These are phyloP conservation scores for Puccinia hordei DNA, from an alignment of 1,284 basidiomycete species.

Conservation along the genomic window DNA sequence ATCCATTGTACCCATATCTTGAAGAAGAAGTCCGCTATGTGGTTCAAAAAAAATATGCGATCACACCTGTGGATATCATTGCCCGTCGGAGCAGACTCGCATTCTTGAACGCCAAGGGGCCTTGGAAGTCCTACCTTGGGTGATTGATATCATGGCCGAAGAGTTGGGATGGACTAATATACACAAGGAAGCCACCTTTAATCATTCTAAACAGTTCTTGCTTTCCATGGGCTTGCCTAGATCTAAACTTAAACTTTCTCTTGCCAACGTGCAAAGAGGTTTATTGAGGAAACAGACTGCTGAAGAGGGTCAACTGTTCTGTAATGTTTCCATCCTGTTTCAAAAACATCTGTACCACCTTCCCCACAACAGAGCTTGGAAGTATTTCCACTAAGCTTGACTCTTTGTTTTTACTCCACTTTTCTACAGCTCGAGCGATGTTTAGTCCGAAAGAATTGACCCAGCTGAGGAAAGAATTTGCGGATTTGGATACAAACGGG, in stretches of 20 bases:
- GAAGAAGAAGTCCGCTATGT: conserved; percentile 94
- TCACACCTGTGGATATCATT: conserved; percentile 86
- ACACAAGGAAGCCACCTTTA: conserved; percentile 68
- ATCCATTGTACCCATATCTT: conserved; percentile 79
- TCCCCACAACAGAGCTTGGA: not conserved
- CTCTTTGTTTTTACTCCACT: not conserved
- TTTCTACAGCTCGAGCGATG: conserved; percentile 43
- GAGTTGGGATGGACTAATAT: conserved; percentile 76
- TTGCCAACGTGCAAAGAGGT: conserved; percentile 44
- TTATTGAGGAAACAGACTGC: conserved; percentile 48
- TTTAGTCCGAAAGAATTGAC: conserved; percentile 51
- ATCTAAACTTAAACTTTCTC: conserved; percentile 53
- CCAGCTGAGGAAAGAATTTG: conserved; percentile 48
- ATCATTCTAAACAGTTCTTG: conserved; percentile 61
- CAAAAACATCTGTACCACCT: not conserved
- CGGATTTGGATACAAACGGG: conserved; percentile 41
- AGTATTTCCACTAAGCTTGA: not conserved
- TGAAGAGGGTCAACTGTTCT: conserved; percentile 51
- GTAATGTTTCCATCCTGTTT: conserved; percentile 1
- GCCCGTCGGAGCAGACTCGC: conserved; percentile 85
- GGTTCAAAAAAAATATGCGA: conserved; percentile 84
- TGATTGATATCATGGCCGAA: conserved; percentile 86
- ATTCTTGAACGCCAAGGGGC: conserved; percentile 91
- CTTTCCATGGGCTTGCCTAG: conserved; percentile 60
- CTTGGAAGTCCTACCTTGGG: conserved; percentile 77